Evolutionary conservation across 2,329 filamentous ascomycete species (phyloP), one percentile per base, ranked within the genome.

Genomic region (Lecanicillium sp.): DNA sequence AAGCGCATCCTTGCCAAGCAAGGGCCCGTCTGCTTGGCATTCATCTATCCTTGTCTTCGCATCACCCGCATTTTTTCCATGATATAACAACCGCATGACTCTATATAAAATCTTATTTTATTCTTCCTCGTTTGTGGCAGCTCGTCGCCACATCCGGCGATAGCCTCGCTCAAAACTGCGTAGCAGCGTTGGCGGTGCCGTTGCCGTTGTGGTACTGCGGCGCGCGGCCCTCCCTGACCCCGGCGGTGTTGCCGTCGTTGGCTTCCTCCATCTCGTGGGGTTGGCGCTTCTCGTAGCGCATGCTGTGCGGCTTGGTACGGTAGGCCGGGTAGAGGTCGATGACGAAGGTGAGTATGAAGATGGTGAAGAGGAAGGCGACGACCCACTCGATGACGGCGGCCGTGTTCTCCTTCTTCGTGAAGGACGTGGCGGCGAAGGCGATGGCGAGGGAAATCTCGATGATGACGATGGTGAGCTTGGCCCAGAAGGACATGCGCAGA

Each of bases 331-430:
- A 75, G 42, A 98, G 80, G 68, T 98, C 91, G 62, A 96, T 75
- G 60, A 85, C 77, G 72, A 95, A 97, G 52, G 85, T 89, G 53
- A 91, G 77, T 52, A 94, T 75, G 69, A 95, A 97, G 61, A 90
- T 85, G 45, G 86, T 87, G 69, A 90, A 96, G 61, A 95, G 74
- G 60, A 95, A 82, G 26, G 89, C 80, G 54, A 96, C 81, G 51
- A 80, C 62, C 80, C 80, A 84, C 69, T 97, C 91, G 26, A 96
- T 66, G 44, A 94, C 70, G 5, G 90, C 93, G 32, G 84, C 88
- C 1, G 71, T 67, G 64, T 93, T 84, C 57, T 74, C 76, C 20
- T 72, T 59, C 8, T 67, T 51, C 3, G 63, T 66, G 32, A 68
- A 72, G 29, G 72, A 75, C 48, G 71, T 72, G 4, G 80, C 72